Conservation (phyloP, 306 rosid genomes). For the Prunus mongolica region DNA sequence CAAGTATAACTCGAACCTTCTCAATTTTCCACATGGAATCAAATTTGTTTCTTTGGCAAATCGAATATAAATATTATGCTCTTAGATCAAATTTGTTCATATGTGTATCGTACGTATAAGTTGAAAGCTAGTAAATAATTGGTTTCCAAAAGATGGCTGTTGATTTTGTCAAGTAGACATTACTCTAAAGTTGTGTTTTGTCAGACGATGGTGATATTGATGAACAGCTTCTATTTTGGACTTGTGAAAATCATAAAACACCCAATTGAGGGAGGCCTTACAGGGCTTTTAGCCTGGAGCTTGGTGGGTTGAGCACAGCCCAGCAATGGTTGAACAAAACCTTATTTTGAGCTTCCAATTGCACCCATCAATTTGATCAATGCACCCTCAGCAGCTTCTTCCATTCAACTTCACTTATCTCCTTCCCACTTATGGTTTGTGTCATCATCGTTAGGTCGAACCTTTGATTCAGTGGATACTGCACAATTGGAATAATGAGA, state of each 20-base stretch:
- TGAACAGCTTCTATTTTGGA: neutral
- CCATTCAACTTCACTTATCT: slow-evolving; percentile 56
- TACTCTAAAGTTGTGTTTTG: too few species aligned
- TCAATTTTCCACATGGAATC: too few species aligned
- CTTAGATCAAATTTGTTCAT: too few species aligned
- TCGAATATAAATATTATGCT: too few species aligned
- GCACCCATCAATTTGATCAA: too few species aligned
- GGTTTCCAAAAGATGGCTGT: neutral
- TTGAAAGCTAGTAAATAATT: neutral
- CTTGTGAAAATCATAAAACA: neutral
- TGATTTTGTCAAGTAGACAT: neutral
- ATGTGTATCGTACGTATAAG: too few species aligned
- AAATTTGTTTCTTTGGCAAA: too few species aligned
- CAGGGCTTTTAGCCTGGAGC: neutral
- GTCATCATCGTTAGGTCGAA: slow-evolving; percentile 48
- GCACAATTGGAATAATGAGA: slow-evolving; percentile 32
- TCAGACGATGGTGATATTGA: neutral
- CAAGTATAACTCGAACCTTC: too few species aligned
- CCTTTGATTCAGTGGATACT: slow-evolving; percentile 14
- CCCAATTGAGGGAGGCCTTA: neutral
- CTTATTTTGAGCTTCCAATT: too few species aligned
- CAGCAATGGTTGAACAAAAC: too few species aligned
- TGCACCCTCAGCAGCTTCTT: slow-evolving; percentile 25
- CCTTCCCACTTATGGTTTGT: slow-evolving; percentile 14
- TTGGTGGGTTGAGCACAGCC: neutral